A percentile compares a stretch with the other conserved stretches of the same genome.
Conservation (phyloP, 495 filamentous ascomycete genomes). For the Xeromyces bisporus region DNA sequence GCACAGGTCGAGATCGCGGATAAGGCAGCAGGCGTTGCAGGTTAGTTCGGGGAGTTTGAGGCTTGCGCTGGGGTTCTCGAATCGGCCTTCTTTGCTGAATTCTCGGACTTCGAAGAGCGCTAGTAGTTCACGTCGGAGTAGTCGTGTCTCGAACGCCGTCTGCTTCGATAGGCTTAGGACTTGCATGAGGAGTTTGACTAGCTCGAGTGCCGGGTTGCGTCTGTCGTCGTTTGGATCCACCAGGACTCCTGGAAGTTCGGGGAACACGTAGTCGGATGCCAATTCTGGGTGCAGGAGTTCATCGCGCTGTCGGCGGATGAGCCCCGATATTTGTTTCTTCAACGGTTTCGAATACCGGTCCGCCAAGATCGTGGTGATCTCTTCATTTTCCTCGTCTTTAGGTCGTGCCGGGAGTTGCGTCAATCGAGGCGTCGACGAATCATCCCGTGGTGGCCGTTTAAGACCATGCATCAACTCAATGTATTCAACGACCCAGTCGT, state of each 20-base stretch:
- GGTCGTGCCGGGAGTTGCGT: conserved; percentile 49
- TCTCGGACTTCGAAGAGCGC: conserved; percentile 84
- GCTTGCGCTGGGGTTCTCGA: conserved; percentile 67
- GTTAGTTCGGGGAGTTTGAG: conserved; percentile 58
- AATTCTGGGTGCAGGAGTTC: conserved; percentile 84
- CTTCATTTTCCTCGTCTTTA: conserved; percentile 38
- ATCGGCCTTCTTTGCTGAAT: conserved; percentile 73
- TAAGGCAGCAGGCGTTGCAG: conserved; percentile 74
- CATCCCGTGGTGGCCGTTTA: conserved; percentile 44
- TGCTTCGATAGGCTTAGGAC: conserved; percentile 70
- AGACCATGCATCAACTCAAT: conserved; percentile 82
- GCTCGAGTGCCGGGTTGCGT: conserved; percentile 68
- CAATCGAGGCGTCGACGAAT: conserved; percentile 46
- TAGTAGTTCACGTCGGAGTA: conserved; percentile 78
- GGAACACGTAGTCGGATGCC: conserved; percentile 75
- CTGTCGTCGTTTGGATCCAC: conserved; percentile 38
- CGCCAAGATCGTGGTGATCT: conserved; percentile 43
- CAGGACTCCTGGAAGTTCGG: conserved; percentile 58
- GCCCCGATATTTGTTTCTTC: conserved; percentile 64
- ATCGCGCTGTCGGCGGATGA: conserved; percentile 68
- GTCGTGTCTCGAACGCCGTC: conserved; percentile 65
- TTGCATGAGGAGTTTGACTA: conserved; percentile 83
- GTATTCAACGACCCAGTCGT: conserved; percentile 88
- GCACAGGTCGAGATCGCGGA: conserved; percentile 82
- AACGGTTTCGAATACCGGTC: conserved; percentile 73